Evolutionary conservation across 345 rosid species (phyloP).

Genomic region (Hibiscus mutabilis): DNA sequence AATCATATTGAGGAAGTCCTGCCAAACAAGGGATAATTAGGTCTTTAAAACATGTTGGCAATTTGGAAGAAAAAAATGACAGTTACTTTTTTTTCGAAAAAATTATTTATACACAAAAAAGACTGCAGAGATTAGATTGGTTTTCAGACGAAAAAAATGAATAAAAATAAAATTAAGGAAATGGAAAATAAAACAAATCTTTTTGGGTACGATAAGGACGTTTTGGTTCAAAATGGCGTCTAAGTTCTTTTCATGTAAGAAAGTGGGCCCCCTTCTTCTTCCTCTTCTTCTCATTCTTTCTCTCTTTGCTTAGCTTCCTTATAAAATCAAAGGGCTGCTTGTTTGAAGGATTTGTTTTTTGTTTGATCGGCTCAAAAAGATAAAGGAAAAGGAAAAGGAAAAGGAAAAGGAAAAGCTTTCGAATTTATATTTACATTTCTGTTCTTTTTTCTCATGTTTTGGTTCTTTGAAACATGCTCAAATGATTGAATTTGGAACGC

Average conservation of each 20-base stretch:
- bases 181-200: conserved; percentile 16
- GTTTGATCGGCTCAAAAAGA: neutral
- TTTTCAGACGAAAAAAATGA: neutral
- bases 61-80: no score
- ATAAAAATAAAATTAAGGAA: conserved; percentile 4
- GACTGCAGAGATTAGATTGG: neutral
- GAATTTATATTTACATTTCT: neutral
- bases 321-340: neutral
- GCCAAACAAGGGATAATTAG: neutral
- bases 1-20: no score
- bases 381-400: neutral
- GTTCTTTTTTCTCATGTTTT: neutral
- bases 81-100: no score
- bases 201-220: conserved; percentile 37
- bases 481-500: neutral
- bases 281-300: neutral
- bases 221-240: conserved; percentile 45
- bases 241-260: conserved; percentile 51
- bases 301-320: neutral
- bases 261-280: conserved; percentile 24
- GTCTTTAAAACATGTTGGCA: neutral
- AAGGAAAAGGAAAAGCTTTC: neutral
- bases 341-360: neutral
- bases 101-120: no score
- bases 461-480: neutral